Conservation (phyloP, 306 rosid genomes). For the Cicer bijugum region DNA sequence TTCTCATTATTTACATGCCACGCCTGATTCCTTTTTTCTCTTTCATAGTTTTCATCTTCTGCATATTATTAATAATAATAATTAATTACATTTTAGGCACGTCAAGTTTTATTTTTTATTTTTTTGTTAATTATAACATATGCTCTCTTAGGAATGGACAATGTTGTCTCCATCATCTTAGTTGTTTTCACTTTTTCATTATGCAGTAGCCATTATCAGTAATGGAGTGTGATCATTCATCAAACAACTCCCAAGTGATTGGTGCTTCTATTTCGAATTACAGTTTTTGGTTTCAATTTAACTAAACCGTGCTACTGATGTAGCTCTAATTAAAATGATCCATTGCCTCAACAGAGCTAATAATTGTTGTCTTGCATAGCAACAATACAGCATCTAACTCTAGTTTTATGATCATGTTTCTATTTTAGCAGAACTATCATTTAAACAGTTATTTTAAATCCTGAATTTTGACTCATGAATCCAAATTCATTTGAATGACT, state of each 20-base stretch:
- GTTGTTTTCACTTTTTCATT: conserved; percentile 57
- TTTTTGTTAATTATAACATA: conserved; percentile 44
- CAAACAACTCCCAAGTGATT: conserved; percentile 51
- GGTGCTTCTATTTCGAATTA: conserved; percentile 48
- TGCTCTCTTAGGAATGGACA: conserved; percentile 67
- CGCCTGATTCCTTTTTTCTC: conserved; percentile 72
- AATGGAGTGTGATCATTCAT: conserved; percentile 44
- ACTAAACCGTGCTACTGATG: conserved; percentile 30
- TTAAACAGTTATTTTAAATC: conserved; percentile 52
- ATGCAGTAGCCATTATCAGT: conserved; percentile 53
- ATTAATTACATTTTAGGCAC: conserved; percentile 66
- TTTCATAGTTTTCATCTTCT: conserved; percentile 38
- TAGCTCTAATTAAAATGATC: conserved; percentile 51
- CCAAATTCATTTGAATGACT: conserved; percentile 44
- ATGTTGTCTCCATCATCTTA: conserved; percentile 61
- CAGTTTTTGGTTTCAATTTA: conserved; percentile 43
- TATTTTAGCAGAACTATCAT: conserved; percentile 62
- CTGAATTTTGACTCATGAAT: conserved; percentile 59
- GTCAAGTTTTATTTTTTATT: conserved; percentile 48
- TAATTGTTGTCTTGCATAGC: conserved; percentile 63
- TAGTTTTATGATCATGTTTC: conserved; percentile 70
- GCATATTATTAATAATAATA: conserved; percentile 19
- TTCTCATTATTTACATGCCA: conserved; percentile 84
- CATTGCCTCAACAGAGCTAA: conserved; percentile 50
- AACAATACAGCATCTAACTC: conserved; percentile 54